A percentile compares a stretch with the other conserved stretches of the same genome.
Evolutionary conservation across 805 yeast species (phyloP).

Genomic region (Metschnikowia picachoensis): DNA sequence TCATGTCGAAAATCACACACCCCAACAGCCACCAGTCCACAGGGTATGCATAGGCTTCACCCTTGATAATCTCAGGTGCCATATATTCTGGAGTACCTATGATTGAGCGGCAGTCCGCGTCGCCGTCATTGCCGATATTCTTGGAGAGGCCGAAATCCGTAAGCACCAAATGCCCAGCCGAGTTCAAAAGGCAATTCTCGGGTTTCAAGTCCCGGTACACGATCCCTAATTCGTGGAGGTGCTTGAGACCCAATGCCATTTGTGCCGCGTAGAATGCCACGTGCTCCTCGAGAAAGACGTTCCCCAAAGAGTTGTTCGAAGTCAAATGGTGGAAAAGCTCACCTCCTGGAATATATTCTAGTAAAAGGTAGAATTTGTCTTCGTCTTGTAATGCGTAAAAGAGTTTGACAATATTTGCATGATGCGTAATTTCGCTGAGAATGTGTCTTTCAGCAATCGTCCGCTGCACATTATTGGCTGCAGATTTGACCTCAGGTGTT

Average conservation of each 20-base stretch:
- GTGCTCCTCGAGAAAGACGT: constrained; percentile 54
- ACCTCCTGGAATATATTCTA: constrained; percentile 44
- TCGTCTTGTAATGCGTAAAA: constrained; percentile 44
- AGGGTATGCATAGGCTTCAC: constrained; percentile 46
- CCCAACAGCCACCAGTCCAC: constrained; percentile 50
- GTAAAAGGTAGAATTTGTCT: constrained; percentile 40
- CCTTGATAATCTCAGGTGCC: constrained; percentile 64
- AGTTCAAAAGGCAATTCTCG: constrained; percentile 77
- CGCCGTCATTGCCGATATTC: constrained; percentile 38
- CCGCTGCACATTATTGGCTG: constrained; percentile 15
- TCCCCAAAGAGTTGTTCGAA: constrained; percentile 28
- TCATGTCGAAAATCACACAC: constrained; percentile 40
- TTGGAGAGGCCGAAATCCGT: constrained; percentile 82
- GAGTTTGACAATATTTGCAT: constrained; percentile 39
- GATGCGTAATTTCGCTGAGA: constrained; percentile 36
- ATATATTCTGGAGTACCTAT: constrained; percentile 74
- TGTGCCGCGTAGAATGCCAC: constrained; percentile 80
- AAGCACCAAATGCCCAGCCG: constrained; percentile 72
- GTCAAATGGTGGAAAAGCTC: constrained; percentile 42
- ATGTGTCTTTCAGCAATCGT: constrained; percentile 19
- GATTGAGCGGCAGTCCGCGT: constrained; percentile 42
- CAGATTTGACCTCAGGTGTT: constrained; percentile 7
- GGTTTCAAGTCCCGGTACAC: constrained; percentile 89
- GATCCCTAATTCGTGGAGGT: constrained; percentile 74
- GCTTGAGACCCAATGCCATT: constrained; percentile 70